Conservation (phyloP, 148 eudicot genomes). For the Persicaria maculosa region DNA sequence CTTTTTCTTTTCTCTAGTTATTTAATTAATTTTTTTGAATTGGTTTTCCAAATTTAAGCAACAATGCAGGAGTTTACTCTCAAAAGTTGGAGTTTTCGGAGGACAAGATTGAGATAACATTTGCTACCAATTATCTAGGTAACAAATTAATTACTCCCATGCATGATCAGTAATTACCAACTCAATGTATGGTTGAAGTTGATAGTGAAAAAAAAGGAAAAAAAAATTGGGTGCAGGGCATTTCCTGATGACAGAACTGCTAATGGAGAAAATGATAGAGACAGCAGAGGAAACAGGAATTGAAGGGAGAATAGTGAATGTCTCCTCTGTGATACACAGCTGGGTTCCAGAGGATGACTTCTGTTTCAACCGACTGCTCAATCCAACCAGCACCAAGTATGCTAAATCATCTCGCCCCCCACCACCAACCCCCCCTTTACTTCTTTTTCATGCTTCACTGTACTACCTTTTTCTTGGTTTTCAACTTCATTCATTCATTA, state of each 20-base stretch:
- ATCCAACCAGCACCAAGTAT: slow-evolving; percentile 25
- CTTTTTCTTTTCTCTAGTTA: background rate
- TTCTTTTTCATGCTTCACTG: no score
- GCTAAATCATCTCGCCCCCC: background rate
- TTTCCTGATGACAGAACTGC: slow-evolving; percentile 71
- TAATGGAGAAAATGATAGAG: slow-evolving; percentile 84
- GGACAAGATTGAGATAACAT: slow-evolving; percentile 87
- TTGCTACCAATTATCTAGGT: slow-evolving; percentile 94
- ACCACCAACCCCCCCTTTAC: no score
- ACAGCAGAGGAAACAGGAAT: slow-evolving; percentile 63
- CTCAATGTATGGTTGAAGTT: background rate
- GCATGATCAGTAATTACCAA: no score
- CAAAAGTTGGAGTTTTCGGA: slow-evolving; percentile 83
- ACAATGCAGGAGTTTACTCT: slow-evolving; percentile 89
- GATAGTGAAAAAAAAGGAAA: background rate
- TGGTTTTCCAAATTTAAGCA: slow-evolving; percentile 33
- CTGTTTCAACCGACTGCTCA: slow-evolving; percentile 42
- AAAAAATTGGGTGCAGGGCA: slow-evolving; percentile 48
- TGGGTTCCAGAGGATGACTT: slow-evolving; percentile 71
- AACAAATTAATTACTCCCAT: slow-evolving; percentile 1
- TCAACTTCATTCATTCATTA: no score
- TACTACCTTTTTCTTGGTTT: no score
- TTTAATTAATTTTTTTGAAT: background rate
- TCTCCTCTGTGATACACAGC: slow-evolving; percentile 70
- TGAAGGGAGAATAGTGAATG: slow-evolving; percentile 78